These are phyloP conservation scores for Penicillium frequentans DNA, from an alignment of 2,329 filamentous ascomycete species.

Conservation along the genomic window DNA sequence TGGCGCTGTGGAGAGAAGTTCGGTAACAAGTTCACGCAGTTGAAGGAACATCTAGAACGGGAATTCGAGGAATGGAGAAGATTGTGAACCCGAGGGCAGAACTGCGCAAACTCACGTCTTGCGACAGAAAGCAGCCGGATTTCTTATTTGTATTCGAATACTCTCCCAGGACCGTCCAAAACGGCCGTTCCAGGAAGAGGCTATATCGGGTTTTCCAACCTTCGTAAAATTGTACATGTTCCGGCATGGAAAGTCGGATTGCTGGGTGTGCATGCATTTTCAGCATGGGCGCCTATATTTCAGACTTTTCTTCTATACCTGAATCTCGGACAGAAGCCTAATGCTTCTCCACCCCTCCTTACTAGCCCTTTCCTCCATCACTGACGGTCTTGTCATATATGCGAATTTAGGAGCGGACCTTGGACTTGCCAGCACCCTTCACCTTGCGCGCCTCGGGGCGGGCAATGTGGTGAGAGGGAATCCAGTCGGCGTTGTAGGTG, in stretches of 20 bases:
- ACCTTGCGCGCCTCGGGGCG: conserved; percentile 70
- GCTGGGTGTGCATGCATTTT: conserved; percentile 9
- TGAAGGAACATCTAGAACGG: conserved; percentile 72
- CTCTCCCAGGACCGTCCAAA: conserved; percentile 4
- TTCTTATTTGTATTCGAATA: neutral
- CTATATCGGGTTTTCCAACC: conserved; percentile 6
- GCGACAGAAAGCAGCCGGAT: neutral
- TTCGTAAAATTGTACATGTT: conserved; percentile 20
- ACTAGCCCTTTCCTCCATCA: neutral
- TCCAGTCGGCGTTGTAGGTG: conserved; percentile 90
- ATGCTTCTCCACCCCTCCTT: conserved; percentile 7
- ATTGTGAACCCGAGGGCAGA: conserved; percentile 45
- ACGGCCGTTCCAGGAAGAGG: conserved; percentile 1
- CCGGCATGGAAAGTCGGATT: neutral
- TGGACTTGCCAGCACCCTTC: conserved; percentile 48
- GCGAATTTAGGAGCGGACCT: conserved; percentile 34
- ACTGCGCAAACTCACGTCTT: neutral
- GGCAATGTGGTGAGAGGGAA: conserved; percentile 84
- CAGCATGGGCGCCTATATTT: conserved; percentile 9
- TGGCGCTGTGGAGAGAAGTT: conserved; percentile 82
- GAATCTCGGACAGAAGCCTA: conserved; percentile 3
- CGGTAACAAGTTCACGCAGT: conserved; percentile 67
- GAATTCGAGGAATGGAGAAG: conserved; percentile 77
- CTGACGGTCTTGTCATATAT: conserved; percentile 2
- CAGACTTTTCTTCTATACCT: conserved; percentile 1